These are phyloP conservation scores for Mycena kentingensis DNA, from an alignment of 768 basidiomycete genomes.

Conservation along the genomic window DNA sequence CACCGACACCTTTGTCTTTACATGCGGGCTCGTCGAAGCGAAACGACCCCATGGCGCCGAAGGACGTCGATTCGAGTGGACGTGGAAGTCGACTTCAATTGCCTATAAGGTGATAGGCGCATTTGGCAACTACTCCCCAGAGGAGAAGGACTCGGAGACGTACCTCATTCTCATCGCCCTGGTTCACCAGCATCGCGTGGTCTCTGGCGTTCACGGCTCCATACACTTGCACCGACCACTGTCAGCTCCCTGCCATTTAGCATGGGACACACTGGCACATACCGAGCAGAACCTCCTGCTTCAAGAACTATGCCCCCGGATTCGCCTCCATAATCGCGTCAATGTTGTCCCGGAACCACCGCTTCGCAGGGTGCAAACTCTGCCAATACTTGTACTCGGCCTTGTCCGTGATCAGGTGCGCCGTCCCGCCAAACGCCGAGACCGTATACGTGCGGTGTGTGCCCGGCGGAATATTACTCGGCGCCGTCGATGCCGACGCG, in stretches of 20 bases:
- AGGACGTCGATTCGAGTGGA: too few relatives aligned
- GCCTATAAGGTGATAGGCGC: too few relatives aligned
- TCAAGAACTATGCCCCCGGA: slow-evolving; percentile 25
- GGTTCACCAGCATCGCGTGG: slow-evolving; percentile 50
- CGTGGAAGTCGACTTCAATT: too few relatives aligned
- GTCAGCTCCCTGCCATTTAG: background rate
- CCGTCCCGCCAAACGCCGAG: slow-evolving; percentile 33
- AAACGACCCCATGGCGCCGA: too few relatives aligned
- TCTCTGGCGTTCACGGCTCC: slow-evolving; percentile 54
- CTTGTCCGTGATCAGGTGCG: slow-evolving; percentile 51
- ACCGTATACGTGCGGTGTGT: slow-evolving; percentile 17
- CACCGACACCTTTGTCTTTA: too few relatives aligned
- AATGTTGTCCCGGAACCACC: slow-evolving; percentile 53
- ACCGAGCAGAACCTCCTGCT: slow-evolving; percentile 40
- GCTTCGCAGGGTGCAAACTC: slow-evolving; percentile 42
- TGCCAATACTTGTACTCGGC: slow-evolving; percentile 50
- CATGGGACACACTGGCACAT: slow-evolving; percentile 1
- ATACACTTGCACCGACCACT: slow-evolving; percentile 37
- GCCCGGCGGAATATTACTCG: slow-evolving; percentile 34
- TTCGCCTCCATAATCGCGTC: slow-evolving; percentile 46
- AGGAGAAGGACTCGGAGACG: too few relatives aligned
- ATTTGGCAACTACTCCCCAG: too few relatives aligned
- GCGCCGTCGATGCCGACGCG: too few relatives aligned
- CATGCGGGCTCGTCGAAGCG: too few relatives aligned
- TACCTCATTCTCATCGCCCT: slow-evolving; percentile 10